Conservation (phyloP, 805 yeast species). For the Sungouiella blattae region DNA sequence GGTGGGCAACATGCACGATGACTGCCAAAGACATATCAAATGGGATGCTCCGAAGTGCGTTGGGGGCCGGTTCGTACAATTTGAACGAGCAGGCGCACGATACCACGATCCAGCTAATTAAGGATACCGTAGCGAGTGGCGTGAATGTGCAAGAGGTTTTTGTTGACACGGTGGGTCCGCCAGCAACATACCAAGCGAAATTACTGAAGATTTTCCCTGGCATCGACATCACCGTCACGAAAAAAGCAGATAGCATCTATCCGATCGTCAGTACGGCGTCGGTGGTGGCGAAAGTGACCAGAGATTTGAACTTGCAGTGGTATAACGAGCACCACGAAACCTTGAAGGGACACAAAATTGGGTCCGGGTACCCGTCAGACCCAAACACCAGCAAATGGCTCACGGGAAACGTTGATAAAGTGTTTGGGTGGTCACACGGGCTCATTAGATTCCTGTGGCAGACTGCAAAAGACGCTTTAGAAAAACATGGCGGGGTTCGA, state of each 20-base stretch:
- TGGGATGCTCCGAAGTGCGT: slow-evolving; percentile 72
- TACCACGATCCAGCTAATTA: slow-evolving; percentile 78
- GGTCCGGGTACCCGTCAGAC: slow-evolving; percentile 95
- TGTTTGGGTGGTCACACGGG: slow-evolving; percentile 82
- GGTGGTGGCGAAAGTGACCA: slow-evolving; percentile 92
- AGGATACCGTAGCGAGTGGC: slow-evolving; percentile 56
- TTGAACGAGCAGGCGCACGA: slow-evolving; percentile 96
- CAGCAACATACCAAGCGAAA: slow-evolving; percentile 75
- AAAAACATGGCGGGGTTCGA: slow-evolving; percentile 46
- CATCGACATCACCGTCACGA: slow-evolving; percentile 74
- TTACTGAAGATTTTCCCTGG: slow-evolving; percentile 65
- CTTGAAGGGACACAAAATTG: slow-evolving; percentile 42
- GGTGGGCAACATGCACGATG: slow-evolving; percentile 84
- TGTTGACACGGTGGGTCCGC: slow-evolving; percentile 98
- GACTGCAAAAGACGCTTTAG: slow-evolving; percentile 74
- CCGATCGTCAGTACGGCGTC: slow-evolving; percentile 95
- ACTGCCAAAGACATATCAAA: slow-evolving; percentile 83
- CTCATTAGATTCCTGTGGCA: slow-evolving; percentile 90
- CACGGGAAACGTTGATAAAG: slow-evolving; percentile 52
- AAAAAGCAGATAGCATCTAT: slow-evolving; percentile 89
- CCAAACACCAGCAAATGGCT: slow-evolving; percentile 84
- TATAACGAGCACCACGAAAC: slow-evolving; percentile 25
- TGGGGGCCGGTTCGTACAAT: slow-evolving; percentile 56
- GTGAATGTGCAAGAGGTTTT: slow-evolving; percentile 68
- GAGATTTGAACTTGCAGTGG: slow-evolving; percentile 61